Conservation (phyloP, 2,329 filamentous ascomycete genomes). For the Colletotrichum sp. region DNA sequence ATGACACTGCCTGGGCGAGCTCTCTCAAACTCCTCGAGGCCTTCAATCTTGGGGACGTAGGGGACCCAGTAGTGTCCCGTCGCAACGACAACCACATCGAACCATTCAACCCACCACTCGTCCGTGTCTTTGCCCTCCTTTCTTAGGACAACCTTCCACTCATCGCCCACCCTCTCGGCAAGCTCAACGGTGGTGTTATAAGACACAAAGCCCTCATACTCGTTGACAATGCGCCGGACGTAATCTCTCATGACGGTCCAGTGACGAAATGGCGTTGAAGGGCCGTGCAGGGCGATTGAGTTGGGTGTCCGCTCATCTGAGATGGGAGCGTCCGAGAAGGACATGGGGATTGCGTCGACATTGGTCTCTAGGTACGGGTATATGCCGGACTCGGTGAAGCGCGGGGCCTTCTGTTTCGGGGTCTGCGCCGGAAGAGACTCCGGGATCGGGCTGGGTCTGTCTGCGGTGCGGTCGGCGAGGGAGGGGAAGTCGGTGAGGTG, state of each 20-base stretch:
- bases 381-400: conserved; percentile 63
- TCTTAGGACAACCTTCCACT: conserved; percentile 60
- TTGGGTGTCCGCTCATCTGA: conserved; percentile 37
- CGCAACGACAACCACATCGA: conserved; percentile 66
- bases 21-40: conserved; percentile 52
- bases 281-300: conserved; percentile 50
- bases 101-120: conserved; percentile 67
- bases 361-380: conserved; percentile 72
- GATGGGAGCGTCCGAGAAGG: conserved; percentile 62
- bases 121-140: conserved; percentile 42
- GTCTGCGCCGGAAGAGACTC: conserved; percentile 49
- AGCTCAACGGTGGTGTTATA: conserved; percentile 68
- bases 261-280: conserved; percentile 65
- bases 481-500: conserved; percentile 48
- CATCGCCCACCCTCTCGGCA: conserved; percentile 52
- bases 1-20: conserved; percentile 52
- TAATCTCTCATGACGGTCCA: conserved; percentile 63
- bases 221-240: conserved; percentile 54
- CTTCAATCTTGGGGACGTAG: conserved; percentile 55
- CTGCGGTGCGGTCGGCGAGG: conserved; percentile 54
- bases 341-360: conserved; percentile 63
- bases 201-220: conserved; percentile 56
- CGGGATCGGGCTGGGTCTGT: conserved; percentile 53
- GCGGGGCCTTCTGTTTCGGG: conserved; percentile 41
- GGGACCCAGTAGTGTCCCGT: conserved; percentile 67